Base-by-base conservation (phyloP, 371 early-diverging fungal genomes). In the Mortierella sp. region DNA sequence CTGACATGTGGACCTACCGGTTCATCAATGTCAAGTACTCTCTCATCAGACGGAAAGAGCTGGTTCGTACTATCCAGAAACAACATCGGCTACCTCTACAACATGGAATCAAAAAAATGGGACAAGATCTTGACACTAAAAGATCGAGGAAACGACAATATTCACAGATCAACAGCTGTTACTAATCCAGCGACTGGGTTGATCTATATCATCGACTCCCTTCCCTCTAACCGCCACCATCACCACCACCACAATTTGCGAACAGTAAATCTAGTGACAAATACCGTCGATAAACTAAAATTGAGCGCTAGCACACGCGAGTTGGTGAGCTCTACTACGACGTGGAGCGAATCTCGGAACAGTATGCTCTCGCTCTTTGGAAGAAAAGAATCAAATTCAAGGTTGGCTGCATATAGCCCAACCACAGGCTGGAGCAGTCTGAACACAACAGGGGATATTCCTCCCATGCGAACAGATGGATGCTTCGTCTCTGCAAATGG, bases 401-500 rank as follows among this genome's bases (percentile, higher is more conserved):
- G 43, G n/a, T n/a, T 51, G 51, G n/a, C 51, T 51, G n/a, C 51
- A n/a, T 51, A 3, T 51, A 6, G 11, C 20, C 26, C 58, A 57
- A 4, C 24, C 58, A 51, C 18, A n/a, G 18, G n/a, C 9, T 51
- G 51, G 51, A 51, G 51, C n/a, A n/a, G 3, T 18, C 51, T 51
- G 51, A 51, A n/a, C n/a, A 51, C 51, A 5, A 51, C 51, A 4
- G 51, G 51, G 8, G 51, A 51, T 18, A n/a, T 30, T 14, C 55
- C 55, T 55, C 28, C 35, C 2, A 28, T 54, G 39, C 55, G 37
- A 43, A 37, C 9, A 18, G 9, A 22, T 24, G 52, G 30, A 10
- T 65, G 66, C 66, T 55, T 65, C 16, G 66, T 55, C 11, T 35
- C 66, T 24, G 22, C 55, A n/a, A 8, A 22, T 24, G 39, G 43